Conservation (phyloP, 2,329 filamentous ascomycete species). For the Westerdykella ornata region DNA sequence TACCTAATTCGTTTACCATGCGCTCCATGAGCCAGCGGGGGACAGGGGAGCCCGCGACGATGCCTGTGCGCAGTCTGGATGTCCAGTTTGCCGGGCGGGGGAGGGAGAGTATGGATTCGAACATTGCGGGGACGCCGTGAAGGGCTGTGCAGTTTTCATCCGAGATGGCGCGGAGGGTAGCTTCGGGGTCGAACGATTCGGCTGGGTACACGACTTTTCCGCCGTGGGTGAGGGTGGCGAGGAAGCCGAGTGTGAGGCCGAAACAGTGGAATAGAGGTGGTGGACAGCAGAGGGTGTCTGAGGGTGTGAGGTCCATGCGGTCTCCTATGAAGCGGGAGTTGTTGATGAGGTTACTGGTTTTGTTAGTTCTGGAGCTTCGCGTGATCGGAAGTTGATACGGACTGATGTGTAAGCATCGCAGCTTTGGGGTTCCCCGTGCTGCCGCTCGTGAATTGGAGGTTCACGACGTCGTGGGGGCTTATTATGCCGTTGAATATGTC, state of each 20-base stretch:
- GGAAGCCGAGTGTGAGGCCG: conserved; percentile 68
- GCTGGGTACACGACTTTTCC: conserved; percentile 69
- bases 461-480: conserved; percentile 31
- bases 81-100: conserved; percentile 44
- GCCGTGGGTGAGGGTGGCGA: conserved; percentile 67
- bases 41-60: conserved; percentile 72
- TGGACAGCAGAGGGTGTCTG: conserved; percentile 70
- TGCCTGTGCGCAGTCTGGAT: conserved; percentile 59
- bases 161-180: conserved; percentile 58
- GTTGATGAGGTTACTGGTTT: conserved; percentile 34
- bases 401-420: conserved; percentile 37
- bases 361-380: background rate
- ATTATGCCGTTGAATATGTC: conserved; percentile 33
- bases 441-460: conserved; percentile 37
- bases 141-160: conserved; percentile 56
- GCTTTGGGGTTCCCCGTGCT: conserved; percentile 36
- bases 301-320: conserved; percentile 59
- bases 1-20: conserved; percentile 63
- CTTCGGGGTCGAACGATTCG: conserved; percentile 63
- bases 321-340: conserved; percentile 51
- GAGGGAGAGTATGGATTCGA: conserved; percentile 56
- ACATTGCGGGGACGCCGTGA: conserved; percentile 80
- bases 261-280: conserved; percentile 84
- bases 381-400: conserved; percentile 1
- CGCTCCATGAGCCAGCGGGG: conserved; percentile 68